Evolutionary conservation across 371 early-diverging fungal genomes (phyloP), one percentile per base, ranked within the genome.

Genomic region (Dichotomocladium elegans): DNA sequence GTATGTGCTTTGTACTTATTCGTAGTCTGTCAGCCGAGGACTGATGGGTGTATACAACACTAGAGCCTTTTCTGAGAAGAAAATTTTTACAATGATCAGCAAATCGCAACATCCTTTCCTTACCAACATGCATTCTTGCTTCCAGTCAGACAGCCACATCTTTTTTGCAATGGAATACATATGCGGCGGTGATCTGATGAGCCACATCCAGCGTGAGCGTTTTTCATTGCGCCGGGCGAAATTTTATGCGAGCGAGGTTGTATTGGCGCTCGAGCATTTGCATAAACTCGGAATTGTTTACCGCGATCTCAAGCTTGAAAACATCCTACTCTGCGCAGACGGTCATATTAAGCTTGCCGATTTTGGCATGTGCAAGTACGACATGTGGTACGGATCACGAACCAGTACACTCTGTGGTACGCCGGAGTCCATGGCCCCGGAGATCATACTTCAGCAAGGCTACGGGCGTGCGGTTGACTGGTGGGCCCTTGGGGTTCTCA

Each of bases 371-470:
- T 98, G 98, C 82, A 94, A 99, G 80, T 91, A 93, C 61, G 85
- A 89, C 58, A 95, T 99, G 91, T 73, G 82, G 47, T 83, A 85
- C 52, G 90, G 92, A 15, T 74, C 28, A 77, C 84, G 63, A 19
- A 93, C 95, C 8, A 88, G 83, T 62, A 97, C 98, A 0, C 94
- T 99, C 70, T 98, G 98, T 71, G 99, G 99, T 31, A 99, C 99
- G 15, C 99, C 99, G 12, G 99, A 99, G 72, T 99, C 95, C 65
- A 96, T 99, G 94, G 99, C 99, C 3, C 99, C 99, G 14, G 99
- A 99, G 66, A 94, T 99, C 33, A 74, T 99, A 15, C 68, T 82
- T 34, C 96, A 95, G 57, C 88, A 93, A 67, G 85, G 86, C 34
- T 99, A 99, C 68, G 92, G 89, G 5, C 85, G 89, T 27, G 88